Conservation (phyloP, 1,284 basidiomycete genomes). For the Pseudozyma flocculosa region DNA sequence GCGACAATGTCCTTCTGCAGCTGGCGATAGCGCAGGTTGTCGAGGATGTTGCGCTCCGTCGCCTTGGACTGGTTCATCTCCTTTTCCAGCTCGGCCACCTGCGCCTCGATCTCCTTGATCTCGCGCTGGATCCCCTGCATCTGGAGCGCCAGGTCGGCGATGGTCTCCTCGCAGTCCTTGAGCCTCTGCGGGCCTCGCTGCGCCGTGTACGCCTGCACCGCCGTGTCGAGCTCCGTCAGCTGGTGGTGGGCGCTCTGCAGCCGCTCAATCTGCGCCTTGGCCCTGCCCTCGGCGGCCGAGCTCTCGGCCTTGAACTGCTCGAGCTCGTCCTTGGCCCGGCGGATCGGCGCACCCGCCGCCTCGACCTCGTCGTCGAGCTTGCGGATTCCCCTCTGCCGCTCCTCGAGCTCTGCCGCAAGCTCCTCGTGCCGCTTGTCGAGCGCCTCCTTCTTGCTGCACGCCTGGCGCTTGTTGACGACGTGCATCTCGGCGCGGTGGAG, state of each 20-base stretch:
- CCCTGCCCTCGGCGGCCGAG: constrained; percentile 63
- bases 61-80: constrained; percentile 58
- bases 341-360: constrained; percentile 70
- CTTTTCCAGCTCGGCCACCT: constrained; percentile 50
- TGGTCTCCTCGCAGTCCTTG: constrained; percentile 32
- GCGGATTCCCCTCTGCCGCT: constrained; percentile 43
- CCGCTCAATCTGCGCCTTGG: constrained; percentile 59
- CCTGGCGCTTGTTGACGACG: constrained; percentile 39
- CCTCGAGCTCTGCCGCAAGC: constrained; percentile 65
- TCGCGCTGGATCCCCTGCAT: constrained; percentile 26
- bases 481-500: constrained; percentile 59
- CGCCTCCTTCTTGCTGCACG: constrained; percentile 29
- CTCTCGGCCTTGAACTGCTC: constrained; percentile 65
- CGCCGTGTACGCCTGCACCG: constrained; percentile 27
- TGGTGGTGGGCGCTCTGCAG: constrained; percentile 40
- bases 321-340: constrained; percentile 68
- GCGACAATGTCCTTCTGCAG: constrained; percentile 69
- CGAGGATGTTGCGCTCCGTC: constrained; percentile 68
- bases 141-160: constrained; percentile 46
- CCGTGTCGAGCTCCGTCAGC: constrained; percentile 25
- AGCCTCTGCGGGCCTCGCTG: constrained; percentile 37
- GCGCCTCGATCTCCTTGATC: constrained; percentile 31
- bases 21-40: constrained; percentile 79
- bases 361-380: constrained; percentile 66
- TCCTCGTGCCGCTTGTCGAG: constrained; percentile 55